Evolutionary conservation across 352 stramenopile species (phyloP), one percentile per base, ranked within the genome.

Genomic region (Elongisporangium senticosum): DNA sequence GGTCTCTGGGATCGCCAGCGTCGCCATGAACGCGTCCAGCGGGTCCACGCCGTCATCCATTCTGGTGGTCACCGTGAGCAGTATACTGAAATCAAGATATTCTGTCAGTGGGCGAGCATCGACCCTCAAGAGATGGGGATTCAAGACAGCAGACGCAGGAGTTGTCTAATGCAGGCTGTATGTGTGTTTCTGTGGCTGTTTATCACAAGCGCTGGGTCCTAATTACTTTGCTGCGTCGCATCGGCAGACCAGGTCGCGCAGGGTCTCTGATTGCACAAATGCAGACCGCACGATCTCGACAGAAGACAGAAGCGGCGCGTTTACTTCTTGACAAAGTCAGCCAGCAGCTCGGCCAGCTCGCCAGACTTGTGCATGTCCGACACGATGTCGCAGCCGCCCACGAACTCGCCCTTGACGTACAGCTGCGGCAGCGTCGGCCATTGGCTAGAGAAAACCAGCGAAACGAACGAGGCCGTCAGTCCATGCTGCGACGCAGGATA

Each of bases 381-480:
- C 62, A 99, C 75, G 77, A 99, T 99, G 83, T 99, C 98, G 77
- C 96, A 99, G 55, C 98, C 98, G 37, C 98, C 98, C 56, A 99
- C 83, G 69, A 99, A 99, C 74, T 99, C 97, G 58, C 97, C 97
- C 59, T 98, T 97, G 26, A 99, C 96, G 76, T 99, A 99, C 14
- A 99, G 78, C 80, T 99, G 97, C 55, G 96, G 96, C 74, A 98
- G 98, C 54, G 93, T 98, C 17, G 94, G 96, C 94, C 93, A 98
- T 89, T 95, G 72, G 66, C 87, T 96, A 28, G 60, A 11, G 69
- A 26, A 53, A 14, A 51, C 14, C 24, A 67, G 7, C 49, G 10
- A 23, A n/a, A 51, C 21, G 49, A 39, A 56, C 7, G 28, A 60
- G 6, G 10, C 21, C 28, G 33, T 43, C 15, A 24, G 26, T 48